phyloP scores from a whole-genome alignment of 2,329 filamentous ascomycete species.

The Dothidotthia symphoricarpi region DNA sequence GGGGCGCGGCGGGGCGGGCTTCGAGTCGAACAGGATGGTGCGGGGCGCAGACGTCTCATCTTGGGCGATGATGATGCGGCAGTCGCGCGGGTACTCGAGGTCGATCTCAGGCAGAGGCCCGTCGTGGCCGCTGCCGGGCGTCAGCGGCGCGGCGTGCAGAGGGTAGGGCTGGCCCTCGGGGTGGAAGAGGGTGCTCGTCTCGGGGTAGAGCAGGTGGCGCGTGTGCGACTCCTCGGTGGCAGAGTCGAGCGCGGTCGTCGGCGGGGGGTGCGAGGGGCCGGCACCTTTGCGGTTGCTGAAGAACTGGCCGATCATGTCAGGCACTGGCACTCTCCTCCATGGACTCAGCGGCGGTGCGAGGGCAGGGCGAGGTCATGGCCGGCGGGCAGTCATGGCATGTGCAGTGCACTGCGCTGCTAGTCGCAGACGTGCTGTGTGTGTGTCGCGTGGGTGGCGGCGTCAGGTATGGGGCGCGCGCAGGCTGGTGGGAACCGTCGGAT shows the following conservation, averaged over 20 bases:
- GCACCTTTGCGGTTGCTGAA: constrained; percentile 39
- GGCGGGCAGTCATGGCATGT: no score
- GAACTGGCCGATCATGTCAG: constrained; percentile 44
- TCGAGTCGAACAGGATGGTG: constrained; percentile 45
- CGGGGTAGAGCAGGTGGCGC: constrained; percentile 44
- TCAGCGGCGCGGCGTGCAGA: constrained; percentile 29
- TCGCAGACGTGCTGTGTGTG: no score
- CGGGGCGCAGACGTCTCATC: constrained; percentile 41
- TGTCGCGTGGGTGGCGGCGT: no score
- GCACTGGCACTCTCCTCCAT: constrained; percentile 1
- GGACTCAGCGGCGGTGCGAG: no score
- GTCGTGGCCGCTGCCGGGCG: constrained; percentile 35
- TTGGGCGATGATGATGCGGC: constrained; percentile 47
- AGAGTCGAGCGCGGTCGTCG: constrained; percentile 36
- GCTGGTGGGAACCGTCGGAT: no score
- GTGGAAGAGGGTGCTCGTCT: constrained; percentile 36
- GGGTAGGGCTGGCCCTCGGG: constrained; percentile 40
- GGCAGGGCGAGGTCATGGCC: no score
- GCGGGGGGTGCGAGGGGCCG: constrained; percentile 20
- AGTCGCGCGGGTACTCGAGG: constrained; percentile 43
- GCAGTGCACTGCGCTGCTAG: no score
- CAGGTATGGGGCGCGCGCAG: no score
- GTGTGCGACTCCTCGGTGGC: constrained; percentile 44
- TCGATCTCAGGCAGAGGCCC: constrained; percentile 43
- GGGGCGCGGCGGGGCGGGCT: constrained; percentile 34